phyloP scores from a whole-genome alignment of 805 yeast genomes.

The Ogataea degrootiae region DNA sequence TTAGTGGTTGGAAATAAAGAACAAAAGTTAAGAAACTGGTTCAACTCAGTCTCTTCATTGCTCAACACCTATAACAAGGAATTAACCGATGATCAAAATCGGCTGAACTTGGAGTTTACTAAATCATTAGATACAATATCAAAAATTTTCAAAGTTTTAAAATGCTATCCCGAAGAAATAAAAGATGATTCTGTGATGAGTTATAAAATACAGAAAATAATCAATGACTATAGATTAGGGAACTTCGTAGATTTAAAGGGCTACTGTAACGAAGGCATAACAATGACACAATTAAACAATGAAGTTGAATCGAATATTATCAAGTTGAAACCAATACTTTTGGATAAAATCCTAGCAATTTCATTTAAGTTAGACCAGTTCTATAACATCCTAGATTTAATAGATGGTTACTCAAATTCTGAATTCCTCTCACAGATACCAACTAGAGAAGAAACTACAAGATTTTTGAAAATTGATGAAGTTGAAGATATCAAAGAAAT shows the following conservation, averaged over 20 bases:
- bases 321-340: constrained; percentile 22
- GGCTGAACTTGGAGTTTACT: constrained; percentile 17
- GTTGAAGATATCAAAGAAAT: constrained; percentile 24
- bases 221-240: constrained; percentile 17
- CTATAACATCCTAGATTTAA: constrained; percentile 17
- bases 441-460: constrained; percentile 17
- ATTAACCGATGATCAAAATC: constrained; percentile 10
- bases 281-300: constrained; percentile 18
- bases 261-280: constrained; percentile 18
- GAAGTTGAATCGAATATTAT: constrained; percentile 21
- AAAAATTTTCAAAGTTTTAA: constrained; percentile 17
- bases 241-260: constrained; percentile 12
- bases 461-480: constrained; percentile 11
- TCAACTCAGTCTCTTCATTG: constrained; percentile 3
- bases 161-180: constrained; percentile 10
- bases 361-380: constrained; percentile 21
- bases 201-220: constrained; percentile 14
- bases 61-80: constrained; percentile 8
- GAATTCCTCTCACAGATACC: constrained; percentile 23
- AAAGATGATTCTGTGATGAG: constrained; percentile 14
- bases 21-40: constrained; percentile 10
- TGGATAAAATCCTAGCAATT: constrained; percentile 19
- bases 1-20: constrained; percentile 11
- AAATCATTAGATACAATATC: constrained; percentile 24
- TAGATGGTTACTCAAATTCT: constrained; percentile 17